Percentiles rank a stretch among this genome's conserved stretches.
Conservation (phyloP, 352 stramenopile species). For the Thalassiosira gravida region DNA sequence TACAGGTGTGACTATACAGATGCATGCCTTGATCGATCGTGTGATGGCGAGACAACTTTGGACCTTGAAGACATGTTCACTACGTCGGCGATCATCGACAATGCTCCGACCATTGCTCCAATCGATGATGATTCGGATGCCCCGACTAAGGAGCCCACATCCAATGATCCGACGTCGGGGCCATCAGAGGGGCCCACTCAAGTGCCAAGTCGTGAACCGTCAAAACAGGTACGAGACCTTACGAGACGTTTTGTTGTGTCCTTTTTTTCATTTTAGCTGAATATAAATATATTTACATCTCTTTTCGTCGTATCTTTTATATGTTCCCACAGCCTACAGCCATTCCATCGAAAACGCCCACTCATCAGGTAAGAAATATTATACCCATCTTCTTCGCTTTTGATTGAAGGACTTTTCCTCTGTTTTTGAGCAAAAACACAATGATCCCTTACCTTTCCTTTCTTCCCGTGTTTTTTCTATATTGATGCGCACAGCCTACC, state of each 20-base stretch:
- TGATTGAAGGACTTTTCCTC: too few species aligned
- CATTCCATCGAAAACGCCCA: too few species aligned
- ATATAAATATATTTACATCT: too few species aligned
- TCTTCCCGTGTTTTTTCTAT: too few species aligned
- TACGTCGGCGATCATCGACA: background rate
- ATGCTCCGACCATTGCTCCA: background rate
- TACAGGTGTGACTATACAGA: conserved; percentile 26
- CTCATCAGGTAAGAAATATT: too few species aligned
- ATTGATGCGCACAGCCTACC: too few species aligned
- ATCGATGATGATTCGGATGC: background rate
- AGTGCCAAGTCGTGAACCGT: conserved; percentile 3
- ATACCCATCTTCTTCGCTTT: too few species aligned
- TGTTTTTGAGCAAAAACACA: background rate
- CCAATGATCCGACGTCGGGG: background rate
- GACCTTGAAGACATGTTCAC: background rate
- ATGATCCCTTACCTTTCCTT: conserved; percentile 1
- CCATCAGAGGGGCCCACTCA: conserved; percentile 20
- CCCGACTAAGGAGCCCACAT: background rate
- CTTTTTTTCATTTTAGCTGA: too few species aligned
- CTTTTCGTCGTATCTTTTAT: too few species aligned
- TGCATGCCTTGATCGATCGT: conserved; percentile 20
- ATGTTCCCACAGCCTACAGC: too few species aligned
- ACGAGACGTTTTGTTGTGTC: too few species aligned
- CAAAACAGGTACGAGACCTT: too few species aligned
- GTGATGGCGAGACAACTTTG: conserved; percentile 5